These are phyloP conservation scores for Zygoascus flipseniorum DNA, from an alignment of 805 yeast species.

Conservation along the genomic window DNA sequence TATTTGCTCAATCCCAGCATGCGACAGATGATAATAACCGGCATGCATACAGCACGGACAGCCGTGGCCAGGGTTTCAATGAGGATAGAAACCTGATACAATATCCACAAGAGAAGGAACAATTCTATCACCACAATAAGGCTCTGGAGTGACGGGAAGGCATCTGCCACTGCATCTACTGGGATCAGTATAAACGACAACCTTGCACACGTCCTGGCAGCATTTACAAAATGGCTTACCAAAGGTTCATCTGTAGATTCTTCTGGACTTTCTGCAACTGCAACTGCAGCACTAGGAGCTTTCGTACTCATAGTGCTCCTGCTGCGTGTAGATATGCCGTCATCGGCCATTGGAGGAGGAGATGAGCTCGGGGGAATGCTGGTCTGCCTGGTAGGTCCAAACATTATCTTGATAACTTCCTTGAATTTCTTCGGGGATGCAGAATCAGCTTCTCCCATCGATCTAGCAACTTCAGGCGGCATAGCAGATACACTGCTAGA, in stretches of 20 bases:
- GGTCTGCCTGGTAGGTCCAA: background rate
- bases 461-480: background rate
- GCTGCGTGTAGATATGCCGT: background rate
- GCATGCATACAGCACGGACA: constrained; percentile 21
- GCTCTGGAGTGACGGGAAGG: constrained; percentile 17
- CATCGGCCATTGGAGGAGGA: background rate
- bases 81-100: constrained; percentile 24
- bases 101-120: constrained; percentile 20
- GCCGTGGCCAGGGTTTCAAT: constrained; percentile 21
- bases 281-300: background rate
- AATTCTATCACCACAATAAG: constrained; percentile 21
- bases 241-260: constrained; percentile 8
- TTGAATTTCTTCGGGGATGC: constrained; percentile 9
- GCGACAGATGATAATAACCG: constrained; percentile 20
- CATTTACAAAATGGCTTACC: constrained; percentile 12
- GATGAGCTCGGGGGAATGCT: background rate
- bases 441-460: background rate
- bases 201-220: constrained; percentile 17
- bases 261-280: background rate
- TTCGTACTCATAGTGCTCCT: background rate
- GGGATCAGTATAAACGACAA: constrained; percentile 21
- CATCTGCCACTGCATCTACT: constrained; percentile 21
- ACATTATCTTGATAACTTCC: constrained; percentile 11
- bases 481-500: background rate
- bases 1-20: constrained; percentile 1